A percentile compares a stretch with the other conserved stretches of the same genome.
Evolutionary conservation across 2,329 filamentous ascomycete species (phyloP).

Genomic region (Nemania diffusa): DNA sequence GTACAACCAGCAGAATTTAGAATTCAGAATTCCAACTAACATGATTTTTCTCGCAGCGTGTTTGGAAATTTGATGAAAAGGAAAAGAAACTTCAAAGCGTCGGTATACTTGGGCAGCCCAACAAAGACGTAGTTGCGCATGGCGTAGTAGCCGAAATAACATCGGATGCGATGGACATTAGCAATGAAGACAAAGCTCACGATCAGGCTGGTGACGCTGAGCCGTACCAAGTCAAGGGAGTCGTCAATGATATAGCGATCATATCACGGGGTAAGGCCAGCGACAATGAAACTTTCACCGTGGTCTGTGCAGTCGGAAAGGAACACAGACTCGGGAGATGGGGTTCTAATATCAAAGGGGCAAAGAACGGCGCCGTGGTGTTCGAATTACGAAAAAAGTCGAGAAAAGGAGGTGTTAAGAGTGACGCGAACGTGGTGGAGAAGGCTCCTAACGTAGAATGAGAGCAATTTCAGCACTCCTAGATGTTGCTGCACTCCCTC

Average conservation of each 20-base stretch:
- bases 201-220: conserved; percentile 39
- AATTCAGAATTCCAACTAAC: conserved; percentile 11
- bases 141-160: conserved; percentile 41
- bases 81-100: conserved; percentile 80
- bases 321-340: conserved; percentile 88
- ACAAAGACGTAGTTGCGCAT: conserved; percentile 13
- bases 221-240: conserved; percentile 67
- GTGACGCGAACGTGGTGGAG: conserved; percentile 9
- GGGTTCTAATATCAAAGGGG: conserved; percentile 68
- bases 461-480: not conserved
- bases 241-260: conserved; percentile 88
- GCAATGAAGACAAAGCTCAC: conserved; percentile 36
- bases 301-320: conserved; percentile 87
- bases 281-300: conserved; percentile 79
- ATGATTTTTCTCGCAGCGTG: conserved; percentile 55
- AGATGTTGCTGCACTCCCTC: not conserved
- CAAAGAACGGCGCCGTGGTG: conserved; percentile 85
- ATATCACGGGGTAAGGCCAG: conserved; percentile 81
- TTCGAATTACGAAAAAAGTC: conserved; percentile 72
- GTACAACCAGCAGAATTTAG: not conserved
- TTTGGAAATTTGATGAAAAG: conserved; percentile 86
- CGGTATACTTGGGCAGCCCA: conserved; percentile 68
- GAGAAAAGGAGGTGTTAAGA: conserved; percentile 8
- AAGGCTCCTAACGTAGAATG: not conserved
- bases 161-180: conserved; percentile 42